Base-by-base conservation (phyloP, 257 asterid genomes). In the Henckelia pumila region DNA sequence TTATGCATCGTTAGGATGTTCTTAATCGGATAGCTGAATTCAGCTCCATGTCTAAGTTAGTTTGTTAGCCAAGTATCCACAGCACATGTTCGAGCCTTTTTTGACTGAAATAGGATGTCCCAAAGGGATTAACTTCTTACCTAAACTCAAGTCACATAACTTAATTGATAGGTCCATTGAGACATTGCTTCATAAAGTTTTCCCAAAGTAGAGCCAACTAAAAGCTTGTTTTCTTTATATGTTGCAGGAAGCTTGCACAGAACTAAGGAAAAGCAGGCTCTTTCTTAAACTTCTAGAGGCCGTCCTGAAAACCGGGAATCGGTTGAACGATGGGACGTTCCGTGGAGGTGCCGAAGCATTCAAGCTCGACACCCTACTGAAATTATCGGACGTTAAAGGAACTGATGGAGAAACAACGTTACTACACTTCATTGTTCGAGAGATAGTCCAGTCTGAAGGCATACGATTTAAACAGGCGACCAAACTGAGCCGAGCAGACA, bases 331-430 rank as follows among this genome's bases (percentile, higher is more conserved):
- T 26, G 98, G 98, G 64, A 93, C 98, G 10, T 92, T 83, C 77
- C 95, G 92, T 20, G 98, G 98, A 4, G 89, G 97, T 37, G 98
- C 98, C 55, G 94, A 89, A 72, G 98, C 98, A 53, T 93, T 93
- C 73, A 93, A 89, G 65, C 98, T 93, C 17, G 98, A 88, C 63
- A 93, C 98, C 0, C 94, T 92, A 50, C 77, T 93, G 68, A 93
- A 93, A 71, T 73, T 89, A 64, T 68, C 97, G 16, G 98, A 89
- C 20, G 96, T 88, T 16, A 89, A 85, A 88, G 98, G 98, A 68
- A 70, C 89, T 63, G 98, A 93, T 33, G 96, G 97, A 33, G 88
- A 88, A 88, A 93, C 97, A 13, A 88, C 97, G 0, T 78, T 93
- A 16, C 66, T 93, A 59, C 98, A 85, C 80, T 93, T 93, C 67